phyloP scores from a whole-genome alignment of 352 stramenopile species.

The Pythium plurisporium region DNA sequence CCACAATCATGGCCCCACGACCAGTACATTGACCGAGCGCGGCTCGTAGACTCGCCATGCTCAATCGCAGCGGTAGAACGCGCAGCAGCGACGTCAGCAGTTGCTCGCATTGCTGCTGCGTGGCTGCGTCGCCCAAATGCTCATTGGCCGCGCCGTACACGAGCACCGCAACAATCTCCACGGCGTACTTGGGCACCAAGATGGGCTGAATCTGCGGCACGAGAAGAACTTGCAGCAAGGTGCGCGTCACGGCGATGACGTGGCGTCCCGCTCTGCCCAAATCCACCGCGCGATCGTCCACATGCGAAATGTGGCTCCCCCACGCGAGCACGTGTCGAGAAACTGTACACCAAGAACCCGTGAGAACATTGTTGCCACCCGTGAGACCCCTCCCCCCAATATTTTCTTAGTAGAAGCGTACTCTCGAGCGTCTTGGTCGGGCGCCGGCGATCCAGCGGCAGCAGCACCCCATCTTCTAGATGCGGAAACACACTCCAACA shows the following conservation, averaged over 20 bases:
- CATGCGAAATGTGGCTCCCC: constrained; percentile 11
- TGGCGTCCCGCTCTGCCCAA: constrained; percentile 13
- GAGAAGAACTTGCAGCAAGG: constrained; percentile 54
- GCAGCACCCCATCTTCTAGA: constrained; percentile 47
- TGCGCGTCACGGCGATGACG: constrained; percentile 39
- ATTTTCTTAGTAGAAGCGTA: constrained; percentile 28
- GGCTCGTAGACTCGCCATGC: constrained; percentile 69
- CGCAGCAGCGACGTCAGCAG: constrained; percentile 39
- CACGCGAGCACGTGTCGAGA: constrained; percentile 49
- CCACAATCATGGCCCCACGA: constrained; percentile 11
- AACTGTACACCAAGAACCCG: constrained; percentile 28
- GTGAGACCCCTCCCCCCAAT: no score
- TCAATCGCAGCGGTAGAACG: constrained; percentile 57
- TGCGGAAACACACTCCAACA: constrained; percentile 59
- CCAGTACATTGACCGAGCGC: constrained; percentile 45
- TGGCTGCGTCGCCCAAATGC: neutral
- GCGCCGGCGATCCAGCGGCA: constrained; percentile 55
- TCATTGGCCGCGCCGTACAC: constrained; percentile 39
- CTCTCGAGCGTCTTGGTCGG: constrained; percentile 78
- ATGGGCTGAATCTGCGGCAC: constrained; percentile 76
- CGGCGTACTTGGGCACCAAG: constrained; percentile 71
- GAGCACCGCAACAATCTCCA: constrained; percentile 68
- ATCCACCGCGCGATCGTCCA: neutral
- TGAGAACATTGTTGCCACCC: neutral
- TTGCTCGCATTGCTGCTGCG: constrained; percentile 33